Conservation (phyloP, 1,284 basidiomycete species). For the Porogramme epimiltina region DNA sequence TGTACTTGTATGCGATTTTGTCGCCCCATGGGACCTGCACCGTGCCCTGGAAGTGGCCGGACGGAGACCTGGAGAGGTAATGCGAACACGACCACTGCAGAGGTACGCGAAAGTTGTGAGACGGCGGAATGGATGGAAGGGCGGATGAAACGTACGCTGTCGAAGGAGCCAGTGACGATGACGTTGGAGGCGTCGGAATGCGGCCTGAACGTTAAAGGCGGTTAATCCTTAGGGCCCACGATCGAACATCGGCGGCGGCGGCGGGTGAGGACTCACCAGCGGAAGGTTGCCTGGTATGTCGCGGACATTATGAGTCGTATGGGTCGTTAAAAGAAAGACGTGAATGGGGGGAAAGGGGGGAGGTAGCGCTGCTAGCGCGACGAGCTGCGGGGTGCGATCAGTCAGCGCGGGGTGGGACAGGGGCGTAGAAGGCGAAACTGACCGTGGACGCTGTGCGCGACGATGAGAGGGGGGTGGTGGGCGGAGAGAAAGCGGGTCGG, state of each 20-base stretch:
- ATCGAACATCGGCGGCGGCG: not conserved
- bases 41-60: constrained; percentile 55
- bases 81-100: constrained; percentile 67
- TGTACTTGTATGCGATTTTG: constrained; percentile 74
- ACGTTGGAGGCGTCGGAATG: constrained; percentile 56
- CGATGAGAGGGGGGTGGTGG: constrained; percentile 11
- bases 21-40: constrained; percentile 63
- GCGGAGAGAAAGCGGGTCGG: constrained; percentile 10
- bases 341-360: not conserved
- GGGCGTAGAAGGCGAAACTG: constrained; percentile 2
- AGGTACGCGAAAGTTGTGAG: not conserved
- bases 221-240: not conserved
- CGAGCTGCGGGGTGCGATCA: not conserved
- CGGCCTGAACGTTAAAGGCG: constrained; percentile 43
- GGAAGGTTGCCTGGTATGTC: constrained; percentile 24
- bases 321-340: constrained; percentile 16
- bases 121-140: not conserved
- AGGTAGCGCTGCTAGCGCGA: constrained; percentile 19
- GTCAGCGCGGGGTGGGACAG: not conserved
- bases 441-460: constrained; percentile 13
- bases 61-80: constrained; percentile 50
- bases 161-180: constrained; percentile 76
- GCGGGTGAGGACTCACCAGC: constrained; percentile 20
- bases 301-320: constrained; percentile 25
- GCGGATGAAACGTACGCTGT: constrained; percentile 63